Conservation (phyloP, 257 asterid genomes). For the Solanum boliviense region DNA sequence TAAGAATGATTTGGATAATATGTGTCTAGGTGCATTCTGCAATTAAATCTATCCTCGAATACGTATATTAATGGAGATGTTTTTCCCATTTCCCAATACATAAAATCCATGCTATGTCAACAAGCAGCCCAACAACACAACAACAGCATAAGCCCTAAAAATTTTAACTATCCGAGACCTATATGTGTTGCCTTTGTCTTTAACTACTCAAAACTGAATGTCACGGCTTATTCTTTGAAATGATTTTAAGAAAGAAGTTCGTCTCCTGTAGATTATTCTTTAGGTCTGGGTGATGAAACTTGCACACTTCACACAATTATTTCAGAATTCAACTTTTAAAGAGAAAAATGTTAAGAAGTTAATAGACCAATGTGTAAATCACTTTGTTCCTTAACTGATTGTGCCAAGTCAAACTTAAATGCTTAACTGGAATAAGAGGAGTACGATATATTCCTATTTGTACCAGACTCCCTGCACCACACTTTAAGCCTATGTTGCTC, state of each 20-base stretch:
- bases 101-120: background rate
- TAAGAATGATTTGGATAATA: background rate
- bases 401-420: background rate
- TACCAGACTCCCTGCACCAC: background rate
- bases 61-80: background rate
- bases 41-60: background rate
- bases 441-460: background rate
- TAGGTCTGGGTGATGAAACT: background rate
- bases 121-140: background rate
- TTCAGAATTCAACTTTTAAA: background rate
- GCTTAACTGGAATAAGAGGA: background rate
- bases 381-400: background rate
- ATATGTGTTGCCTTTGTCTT: background rate
- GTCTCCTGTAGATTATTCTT: background rate
- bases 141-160: background rate
- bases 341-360: background rate
- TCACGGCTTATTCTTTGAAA: background rate
- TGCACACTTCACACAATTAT: background rate
- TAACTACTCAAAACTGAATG: background rate
- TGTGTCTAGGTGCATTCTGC: background rate
- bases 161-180: background rate
- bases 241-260: background rate
- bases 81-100: background rate
- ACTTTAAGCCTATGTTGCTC: background rate
- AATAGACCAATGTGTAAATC: background rate